These are phyloP conservation scores for Allium sativum DNA, from an alignment of 106 monocot genomes.

Conservation along the genomic window DNA sequence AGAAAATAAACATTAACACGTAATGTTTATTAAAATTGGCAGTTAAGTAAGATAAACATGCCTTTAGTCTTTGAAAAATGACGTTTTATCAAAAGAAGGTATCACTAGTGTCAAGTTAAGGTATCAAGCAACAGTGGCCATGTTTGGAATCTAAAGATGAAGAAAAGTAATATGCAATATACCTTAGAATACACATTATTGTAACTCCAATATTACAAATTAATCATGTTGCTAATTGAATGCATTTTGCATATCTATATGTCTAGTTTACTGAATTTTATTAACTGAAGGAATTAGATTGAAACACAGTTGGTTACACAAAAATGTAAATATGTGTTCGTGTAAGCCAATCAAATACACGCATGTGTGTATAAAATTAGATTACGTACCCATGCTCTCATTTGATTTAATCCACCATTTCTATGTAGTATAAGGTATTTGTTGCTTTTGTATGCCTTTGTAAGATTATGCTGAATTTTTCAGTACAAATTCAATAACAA, in stretches of 20 bases:
- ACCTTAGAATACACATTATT: neutral
- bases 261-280: no score
- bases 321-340: no score
- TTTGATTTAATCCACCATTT: neutral
- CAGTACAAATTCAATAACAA: no score
- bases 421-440: neutral
- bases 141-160: neutral
- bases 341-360: no score
- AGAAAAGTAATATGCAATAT: neutral
- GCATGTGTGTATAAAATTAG: no score
- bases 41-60: slow-evolving; percentile 1
- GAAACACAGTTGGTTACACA: no score
- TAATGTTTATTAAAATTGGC: no score
- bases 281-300: no score
- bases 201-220: neutral
- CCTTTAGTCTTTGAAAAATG: slow-evolving; percentile 93
- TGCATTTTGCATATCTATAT: no score
- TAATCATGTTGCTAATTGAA: no score
- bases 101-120: neutral
- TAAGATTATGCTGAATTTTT: neutral
- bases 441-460: neutral
- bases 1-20: neutral
- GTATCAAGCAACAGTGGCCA: neutral
- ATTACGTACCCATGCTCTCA: neutral
- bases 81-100: slow-evolving; percentile 5